Base-by-base conservation (phyloP, 306 rosid species). In the Boehmeria nivea region DNA sequence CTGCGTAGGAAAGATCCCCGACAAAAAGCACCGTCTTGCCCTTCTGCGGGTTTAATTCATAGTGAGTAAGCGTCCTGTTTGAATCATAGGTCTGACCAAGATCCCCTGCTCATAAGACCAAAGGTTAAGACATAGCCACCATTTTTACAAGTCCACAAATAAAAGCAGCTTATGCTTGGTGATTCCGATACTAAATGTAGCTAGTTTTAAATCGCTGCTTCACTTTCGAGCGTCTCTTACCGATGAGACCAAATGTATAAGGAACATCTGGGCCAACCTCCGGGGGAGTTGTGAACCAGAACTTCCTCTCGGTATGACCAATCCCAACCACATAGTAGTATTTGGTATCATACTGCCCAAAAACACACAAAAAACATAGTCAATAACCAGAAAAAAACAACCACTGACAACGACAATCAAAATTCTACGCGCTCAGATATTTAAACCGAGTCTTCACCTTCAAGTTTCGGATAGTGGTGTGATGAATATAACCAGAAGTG, bases 1-100 rank as follows among this genome's bases (percentile, higher is more conserved):
- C 98, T 0, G 95, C 94, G 40, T 90, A 90, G 46, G 94, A 84
- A 12, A 87, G 87, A 60, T 90, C 98, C 58, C 98, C 95, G 26
- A 87, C 87, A 60, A 67, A 87, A 16, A 84, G 62, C 42, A 90
- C 71, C 3, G 95, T 1, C 70, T 90, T 37, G 45, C 91, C 94
- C 43, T 76, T 87, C 12, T 33, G 76, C 26, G 85, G 87, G 50
- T 69, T 87, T 45, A 12, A 12, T 66, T 84, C 88, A 45, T 87
- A 91, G 67, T 87, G 98, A 53, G 86, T 51, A 37, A 91, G 91
- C 0, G 94, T 87, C 59, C 0, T 68, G 44, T 84, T 87, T 23
- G 98, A 87, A 80, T 84, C 95, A 70, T 31, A 87, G 43, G 63
- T 91, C 82, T 91, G 98, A 59, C 98, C 95, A 61, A 91, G 85